Evolutionary conservation across 176 grass and related monocot genomes (phyloP).

Genomic region (Juncus effusus): DNA sequence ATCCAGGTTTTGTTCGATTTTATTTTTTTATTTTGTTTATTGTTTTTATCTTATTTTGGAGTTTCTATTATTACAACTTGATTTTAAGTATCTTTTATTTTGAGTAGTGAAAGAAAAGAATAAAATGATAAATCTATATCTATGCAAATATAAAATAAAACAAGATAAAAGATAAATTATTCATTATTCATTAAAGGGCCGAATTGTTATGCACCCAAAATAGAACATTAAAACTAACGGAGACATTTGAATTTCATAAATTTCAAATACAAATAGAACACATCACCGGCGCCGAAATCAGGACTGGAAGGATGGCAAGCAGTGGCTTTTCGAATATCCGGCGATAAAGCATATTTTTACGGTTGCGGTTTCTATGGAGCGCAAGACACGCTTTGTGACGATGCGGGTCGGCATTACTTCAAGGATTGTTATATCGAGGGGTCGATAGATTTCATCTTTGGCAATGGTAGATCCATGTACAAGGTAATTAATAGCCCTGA

Average conservation of each 20-base stretch:
- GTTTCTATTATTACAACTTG: too few relatives aligned
- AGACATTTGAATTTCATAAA: conserved; percentile 16
- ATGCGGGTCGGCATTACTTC: conserved; percentile 90
- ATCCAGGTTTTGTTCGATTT: conserved; percentile 20
- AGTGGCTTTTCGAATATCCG: conserved; percentile 87
- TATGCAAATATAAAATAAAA: too few relatives aligned
- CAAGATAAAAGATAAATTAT: background rate
- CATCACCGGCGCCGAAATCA: conserved; percentile 76
- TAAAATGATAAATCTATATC: too few relatives aligned
- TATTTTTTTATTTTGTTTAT: background rate
- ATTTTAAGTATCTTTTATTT: too few relatives aligned
- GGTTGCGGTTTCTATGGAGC: conserved; percentile 97
- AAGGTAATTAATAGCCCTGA: conserved; percentile 35
- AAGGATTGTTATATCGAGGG: conserved; percentile 89
- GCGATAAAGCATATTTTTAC: conserved; percentile 91
- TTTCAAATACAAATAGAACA: conserved; percentile 54
- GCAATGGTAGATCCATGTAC: conserved; percentile 92
- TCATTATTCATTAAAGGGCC: background rate
- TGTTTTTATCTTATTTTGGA: background rate
- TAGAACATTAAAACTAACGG: background rate
- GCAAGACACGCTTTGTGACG: conserved; percentile 97
- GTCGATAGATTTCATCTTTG: conserved; percentile 98
- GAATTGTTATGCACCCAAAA: background rate
- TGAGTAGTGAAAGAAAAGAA: background rate
- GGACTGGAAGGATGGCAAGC: conserved; percentile 89